A percentile compares a stretch with the other conserved stretches of the same genome.
Conservation (phyloP, 352 stramenopile genomes). For the Pythium folliculosum region DNA sequence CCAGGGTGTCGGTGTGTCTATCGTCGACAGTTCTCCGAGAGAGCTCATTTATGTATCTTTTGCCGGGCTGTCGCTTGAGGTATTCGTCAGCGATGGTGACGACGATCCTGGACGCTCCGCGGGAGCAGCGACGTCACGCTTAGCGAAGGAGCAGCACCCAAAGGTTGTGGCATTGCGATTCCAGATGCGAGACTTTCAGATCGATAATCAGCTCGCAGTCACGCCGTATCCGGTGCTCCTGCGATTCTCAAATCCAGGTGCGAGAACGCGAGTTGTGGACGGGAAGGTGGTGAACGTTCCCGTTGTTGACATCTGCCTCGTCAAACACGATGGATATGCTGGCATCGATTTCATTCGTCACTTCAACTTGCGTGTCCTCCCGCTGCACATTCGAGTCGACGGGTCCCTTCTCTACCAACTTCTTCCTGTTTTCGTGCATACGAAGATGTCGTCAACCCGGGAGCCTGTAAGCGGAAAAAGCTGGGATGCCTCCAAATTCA, state of each 20-base stretch:
- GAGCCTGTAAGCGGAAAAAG: slow-evolving; percentile 25
- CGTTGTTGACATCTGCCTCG: slow-evolving; percentile 70
- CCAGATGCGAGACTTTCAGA: slow-evolving; percentile 79
- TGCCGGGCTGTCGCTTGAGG: slow-evolving; percentile 60
- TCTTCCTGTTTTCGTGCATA: slow-evolving; percentile 61
- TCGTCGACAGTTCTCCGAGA: slow-evolving; percentile 72
- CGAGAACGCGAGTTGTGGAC: slow-evolving; percentile 49
- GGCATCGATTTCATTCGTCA: slow-evolving; percentile 88
- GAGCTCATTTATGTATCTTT: slow-evolving; percentile 83
- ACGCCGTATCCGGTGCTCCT: slow-evolving; percentile 85
- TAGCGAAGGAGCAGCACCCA: slow-evolving; percentile 57
- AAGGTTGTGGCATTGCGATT: slow-evolving; percentile 68
- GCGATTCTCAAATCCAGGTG: slow-evolving; percentile 71
- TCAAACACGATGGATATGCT: slow-evolving; percentile 87
- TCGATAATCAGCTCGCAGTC: slow-evolving; percentile 84
- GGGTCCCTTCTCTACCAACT: slow-evolving; percentile 80
- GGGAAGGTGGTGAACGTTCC: slow-evolving; percentile 58
- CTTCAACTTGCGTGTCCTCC: slow-evolving; percentile 70
- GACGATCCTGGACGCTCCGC: slow-evolving; percentile 19
- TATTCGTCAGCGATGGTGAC: slow-evolving; percentile 56
- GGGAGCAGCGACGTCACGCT: slow-evolving; percentile 38
- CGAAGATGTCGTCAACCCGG: slow-evolving; percentile 31
- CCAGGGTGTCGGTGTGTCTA: slow-evolving; percentile 74
- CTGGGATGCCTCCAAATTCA: slow-evolving; percentile 37
- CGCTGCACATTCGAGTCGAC: slow-evolving; percentile 81